Evolutionary conservation across 2,329 filamentous ascomycete species (phyloP).

Genomic region (Diaporthe batatas): DNA sequence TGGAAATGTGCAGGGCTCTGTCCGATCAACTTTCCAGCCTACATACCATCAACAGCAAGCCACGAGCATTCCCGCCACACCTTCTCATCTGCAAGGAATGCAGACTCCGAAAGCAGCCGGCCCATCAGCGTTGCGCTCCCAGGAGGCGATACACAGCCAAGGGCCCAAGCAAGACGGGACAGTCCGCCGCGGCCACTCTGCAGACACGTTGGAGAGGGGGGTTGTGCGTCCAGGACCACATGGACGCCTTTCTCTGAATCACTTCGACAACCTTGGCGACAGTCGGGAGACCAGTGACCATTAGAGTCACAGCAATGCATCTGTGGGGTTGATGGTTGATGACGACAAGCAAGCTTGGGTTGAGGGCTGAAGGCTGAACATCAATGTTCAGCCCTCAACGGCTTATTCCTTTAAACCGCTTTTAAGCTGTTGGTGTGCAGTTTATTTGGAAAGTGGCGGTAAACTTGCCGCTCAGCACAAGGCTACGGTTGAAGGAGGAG

Average conservation of each 20-base stretch:
- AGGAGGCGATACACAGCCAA: neutral
- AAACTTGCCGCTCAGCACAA: too few relatives aligned
- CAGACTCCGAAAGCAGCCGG: neutral
- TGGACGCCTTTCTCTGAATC: neutral
- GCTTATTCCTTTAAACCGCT: too few relatives aligned
- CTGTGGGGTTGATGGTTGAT: neutral
- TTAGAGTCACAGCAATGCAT: neutral
- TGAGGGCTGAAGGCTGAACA: too few relatives aligned
- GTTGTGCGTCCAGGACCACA: neutral
- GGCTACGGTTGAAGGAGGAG: too few relatives aligned
- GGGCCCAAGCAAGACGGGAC: neutral
- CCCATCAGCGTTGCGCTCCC: neutral
- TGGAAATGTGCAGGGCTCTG: neutral
- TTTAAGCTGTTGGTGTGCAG: too few relatives aligned
- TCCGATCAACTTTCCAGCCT: too few relatives aligned
- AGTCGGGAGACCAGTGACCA: neutral
- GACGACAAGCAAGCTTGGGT: neutral
- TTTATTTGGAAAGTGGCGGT: too few relatives aligned
- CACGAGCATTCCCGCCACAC: too few relatives aligned
- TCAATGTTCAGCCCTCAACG: too few relatives aligned
- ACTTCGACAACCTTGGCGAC: conserved; percentile 1
- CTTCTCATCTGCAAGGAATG: neutral
- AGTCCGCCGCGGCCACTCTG: neutral
- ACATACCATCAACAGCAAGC: neutral
- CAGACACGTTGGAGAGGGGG: neutral